Base-by-base conservation (phyloP, 169 alveolate genomes). In the Eimeria necatrix region DNA sequence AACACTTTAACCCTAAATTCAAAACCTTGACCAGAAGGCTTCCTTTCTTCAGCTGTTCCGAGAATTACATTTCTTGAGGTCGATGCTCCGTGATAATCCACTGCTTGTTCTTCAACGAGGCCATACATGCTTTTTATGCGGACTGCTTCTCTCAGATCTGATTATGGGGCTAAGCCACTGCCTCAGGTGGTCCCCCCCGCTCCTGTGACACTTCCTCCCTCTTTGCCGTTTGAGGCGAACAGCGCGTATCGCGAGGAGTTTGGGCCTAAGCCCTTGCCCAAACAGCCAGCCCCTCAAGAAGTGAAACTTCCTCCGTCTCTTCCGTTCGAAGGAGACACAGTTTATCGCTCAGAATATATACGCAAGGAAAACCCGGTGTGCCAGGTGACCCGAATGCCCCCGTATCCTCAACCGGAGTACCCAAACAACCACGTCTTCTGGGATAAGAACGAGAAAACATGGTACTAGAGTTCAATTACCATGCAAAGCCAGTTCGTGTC, bases 101-200 rank as follows among this genome's bases (percentile, higher is more conserved):
- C 41, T 32, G 2, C 41, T 32, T 32, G 41, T 32, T 32, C 41
- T 32, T 32, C 41, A 32, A 32, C 41, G 41, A 32, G 41, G 0
- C 41, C 41, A 32, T 32, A 32, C 41, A 32, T 32, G 41, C 41
- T 32, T 32, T 32, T 32, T 32, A 0, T 32, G 41, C 41, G 41
- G 41, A 32, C 2, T 32, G 41, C 41, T 32, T 32, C 6, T 10
- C 93, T 94, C 60, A 93, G 97, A 52, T 93, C 96, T 12, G 97
- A 96, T 26, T 96, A 95, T 83, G 95, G 96, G n/a, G 93, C 97
- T 9, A 96, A 96, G 90, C 97, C 97, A 0, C 88, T 96, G 52
- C 97, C 97, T 12, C 74, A 56, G 51, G 76, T 94, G 12, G 94
- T 93, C 26, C 97, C 96, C 56, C 52, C 92, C n/a, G 76, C 70